Evolutionary conservation across 1,139 yeast species (phyloP), one percentile per base, ranked within the genome.

Genomic region (Debaryomyces robertsiae): DNA sequence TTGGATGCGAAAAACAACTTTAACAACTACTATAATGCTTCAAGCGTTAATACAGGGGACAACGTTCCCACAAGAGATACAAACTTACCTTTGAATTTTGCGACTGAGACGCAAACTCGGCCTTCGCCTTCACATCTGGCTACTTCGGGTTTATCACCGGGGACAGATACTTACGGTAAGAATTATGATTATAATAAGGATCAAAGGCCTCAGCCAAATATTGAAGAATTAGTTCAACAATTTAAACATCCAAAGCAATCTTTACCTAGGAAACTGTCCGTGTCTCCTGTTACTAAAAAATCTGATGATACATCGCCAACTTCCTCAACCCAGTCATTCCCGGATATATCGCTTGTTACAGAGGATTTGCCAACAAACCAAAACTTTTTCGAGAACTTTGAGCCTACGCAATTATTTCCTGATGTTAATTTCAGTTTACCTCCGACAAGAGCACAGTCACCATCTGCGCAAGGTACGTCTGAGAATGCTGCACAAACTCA

Each of bases 331-430:
- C 62, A 61, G 30, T 68, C 75, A 10, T 71, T 73, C 57, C 77
- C 77, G 0, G 77, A 72, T 38, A 69, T 73, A 27, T 66, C 73
- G 3, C 61, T 73, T 50, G 79, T 73, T 5, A 73, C 79, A 1
- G 79, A 73, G 46, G 64, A 58, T 33, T 53, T 70, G 46, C 75
- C 75, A 6, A 58, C 69, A 14, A 67, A 64, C 43, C 65, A 60
- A 36, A 66, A 67, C 43, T 73, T 73, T 49, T 65, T 70, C 48
- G 76, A 71, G 37, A 72, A 72, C 50, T 73, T 73, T 49, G 76
- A 73, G 46, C 78, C 79, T 9, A 66, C 76, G 1, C 79, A 75
- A 48, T 67, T 75, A 52, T 75, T 75, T 47, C 79, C 79, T 11
- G 69, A 60, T 28, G 53, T 55, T 11, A 57, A 53, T 40, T 52